Evolutionary conservation across 176 grass and related monocot species (phyloP).

Genomic region (Neostapfia colusana): DNA sequence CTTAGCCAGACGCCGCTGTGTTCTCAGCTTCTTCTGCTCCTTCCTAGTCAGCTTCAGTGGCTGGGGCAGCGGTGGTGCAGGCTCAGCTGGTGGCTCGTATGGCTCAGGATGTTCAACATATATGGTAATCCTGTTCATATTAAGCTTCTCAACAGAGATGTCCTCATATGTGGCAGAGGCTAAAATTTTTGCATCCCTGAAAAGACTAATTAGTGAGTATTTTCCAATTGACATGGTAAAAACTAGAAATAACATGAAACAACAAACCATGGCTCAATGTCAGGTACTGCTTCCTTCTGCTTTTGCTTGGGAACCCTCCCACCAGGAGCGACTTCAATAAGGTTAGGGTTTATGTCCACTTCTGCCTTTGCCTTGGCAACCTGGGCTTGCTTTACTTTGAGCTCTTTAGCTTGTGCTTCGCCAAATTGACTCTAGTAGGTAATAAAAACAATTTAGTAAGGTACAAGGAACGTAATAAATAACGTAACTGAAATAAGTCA

Average conservation of each 20-base stretch:
- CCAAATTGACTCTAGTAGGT: conserved; percentile 92
- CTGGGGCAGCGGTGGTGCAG: conserved; percentile 79
- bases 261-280: conserved; percentile 94
- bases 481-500: not conserved
- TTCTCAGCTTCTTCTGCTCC: conserved; percentile 96
- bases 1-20: conserved; percentile 92
- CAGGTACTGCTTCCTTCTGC: conserved; percentile 85
- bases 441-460: conserved; percentile 31
- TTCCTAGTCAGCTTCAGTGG: conserved; percentile 94
- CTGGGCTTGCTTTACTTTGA: conserved; percentile 86
- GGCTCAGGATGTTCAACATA: conserved; percentile 92
- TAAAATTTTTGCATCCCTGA: conserved; percentile 83
- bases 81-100: conserved; percentile 84
- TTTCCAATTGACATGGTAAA: not conserved
- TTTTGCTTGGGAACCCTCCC: conserved; percentile 70
- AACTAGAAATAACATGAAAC: not conserved
- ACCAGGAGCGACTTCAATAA: conserved; percentile 78
- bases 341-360: conserved; percentile 84
- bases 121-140: conserved; percentile 84
- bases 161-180: conserved; percentile 56
- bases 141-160: conserved; percentile 61
- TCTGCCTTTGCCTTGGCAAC: conserved; percentile 91
- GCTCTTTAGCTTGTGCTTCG: conserved; percentile 91
- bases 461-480: not conserved
- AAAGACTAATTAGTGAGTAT: conserved; percentile 27